Evolutionary conservation across 768 basidiomycete genomes (phyloP).

Genomic region (Phanerochaete carnosa): DNA sequence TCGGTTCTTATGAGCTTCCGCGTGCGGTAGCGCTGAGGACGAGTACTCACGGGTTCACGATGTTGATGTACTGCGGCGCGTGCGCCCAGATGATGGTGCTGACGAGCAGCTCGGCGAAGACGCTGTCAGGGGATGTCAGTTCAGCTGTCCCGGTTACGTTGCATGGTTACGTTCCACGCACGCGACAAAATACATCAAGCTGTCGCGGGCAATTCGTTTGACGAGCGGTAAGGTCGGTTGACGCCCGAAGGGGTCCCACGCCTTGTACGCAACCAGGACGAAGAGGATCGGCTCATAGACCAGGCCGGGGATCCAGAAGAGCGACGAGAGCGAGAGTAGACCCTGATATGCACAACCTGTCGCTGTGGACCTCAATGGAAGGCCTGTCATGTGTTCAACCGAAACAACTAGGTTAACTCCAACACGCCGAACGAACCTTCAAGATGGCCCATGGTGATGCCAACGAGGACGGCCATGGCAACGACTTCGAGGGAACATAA

Average conservation of each 20-base stretch:
- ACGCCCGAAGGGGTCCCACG: conserved; percentile 2
- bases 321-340: conserved; percentile 16
- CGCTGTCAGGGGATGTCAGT: conserved; percentile 5
- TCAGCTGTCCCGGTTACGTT: background rate
- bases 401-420: too few species aligned
- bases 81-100: conserved; percentile 20
- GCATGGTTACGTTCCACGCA: conserved; percentile 1
- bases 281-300: conserved; percentile 24
- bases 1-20: background rate
- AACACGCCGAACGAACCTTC: conserved; percentile 1
- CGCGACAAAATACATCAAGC: conserved; percentile 23
- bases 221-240: conserved; percentile 6
- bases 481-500: conserved; percentile 6
- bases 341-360: conserved; percentile 22
- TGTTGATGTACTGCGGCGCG: conserved; percentile 17
- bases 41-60: conserved; percentile 22
- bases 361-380: conserved; percentile 20
- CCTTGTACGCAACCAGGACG: conserved; percentile 20
- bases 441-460: conserved; percentile 12
- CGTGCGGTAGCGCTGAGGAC: background rate
- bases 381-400: conserved; percentile 8
- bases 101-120: conserved; percentile 18
- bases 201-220: background rate
- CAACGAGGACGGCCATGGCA: conserved; percentile 12
- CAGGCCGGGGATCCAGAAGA: conserved; percentile 24